Evolutionary conservation across 495 filamentous ascomycete species (phyloP).

Genomic region (Amniculicola lignicola): DNA sequence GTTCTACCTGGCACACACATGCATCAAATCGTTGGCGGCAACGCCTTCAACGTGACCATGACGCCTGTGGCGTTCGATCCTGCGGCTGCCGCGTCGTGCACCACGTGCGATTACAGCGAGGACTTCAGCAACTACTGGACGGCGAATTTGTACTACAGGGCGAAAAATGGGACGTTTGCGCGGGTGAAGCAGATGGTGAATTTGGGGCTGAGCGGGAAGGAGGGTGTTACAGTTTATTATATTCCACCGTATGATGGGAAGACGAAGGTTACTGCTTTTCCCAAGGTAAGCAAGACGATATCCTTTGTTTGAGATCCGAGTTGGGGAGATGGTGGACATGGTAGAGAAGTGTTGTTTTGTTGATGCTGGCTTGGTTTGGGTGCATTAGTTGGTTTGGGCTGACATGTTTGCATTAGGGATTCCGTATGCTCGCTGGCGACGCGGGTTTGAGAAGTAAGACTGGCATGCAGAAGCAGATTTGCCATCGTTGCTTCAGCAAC

Average conservation of each 20-base stretch:
- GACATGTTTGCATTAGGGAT: constrained; percentile 14
- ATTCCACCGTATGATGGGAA: constrained; percentile 33
- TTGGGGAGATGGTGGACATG: too few species aligned
- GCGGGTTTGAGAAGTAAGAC: constrained; percentile 10
- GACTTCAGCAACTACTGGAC: constrained; percentile 33
- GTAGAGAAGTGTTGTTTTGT: too few species aligned
- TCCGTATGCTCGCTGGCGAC: constrained; percentile 29
- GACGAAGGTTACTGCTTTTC: constrained; percentile 28
- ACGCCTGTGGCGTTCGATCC: constrained; percentile 18
- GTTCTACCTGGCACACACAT: constrained; percentile 15
- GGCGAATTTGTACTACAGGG: constrained; percentile 29
- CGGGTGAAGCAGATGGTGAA: constrained; percentile 31
- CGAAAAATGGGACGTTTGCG: constrained; percentile 29
- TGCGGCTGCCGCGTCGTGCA: constrained; percentile 15
- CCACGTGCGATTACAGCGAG: constrained; percentile 24
- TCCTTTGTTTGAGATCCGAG: not conserved
- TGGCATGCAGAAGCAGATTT: constrained; percentile 36
- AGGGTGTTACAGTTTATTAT: constrained; percentile 30
- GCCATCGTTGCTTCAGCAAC: constrained; percentile 51
- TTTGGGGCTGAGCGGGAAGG: constrained; percentile 15
- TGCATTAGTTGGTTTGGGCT: too few species aligned
- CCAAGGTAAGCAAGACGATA: constrained; percentile 4
- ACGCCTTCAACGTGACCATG: constrained; percentile 27
- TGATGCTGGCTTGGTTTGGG: too few species aligned
- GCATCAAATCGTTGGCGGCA: constrained; percentile 29